Evolutionary conservation across 768 basidiomycete species (phyloP), one percentile per base, ranked within the genome.

Genomic region (Termitomyces titanicus): DNA sequence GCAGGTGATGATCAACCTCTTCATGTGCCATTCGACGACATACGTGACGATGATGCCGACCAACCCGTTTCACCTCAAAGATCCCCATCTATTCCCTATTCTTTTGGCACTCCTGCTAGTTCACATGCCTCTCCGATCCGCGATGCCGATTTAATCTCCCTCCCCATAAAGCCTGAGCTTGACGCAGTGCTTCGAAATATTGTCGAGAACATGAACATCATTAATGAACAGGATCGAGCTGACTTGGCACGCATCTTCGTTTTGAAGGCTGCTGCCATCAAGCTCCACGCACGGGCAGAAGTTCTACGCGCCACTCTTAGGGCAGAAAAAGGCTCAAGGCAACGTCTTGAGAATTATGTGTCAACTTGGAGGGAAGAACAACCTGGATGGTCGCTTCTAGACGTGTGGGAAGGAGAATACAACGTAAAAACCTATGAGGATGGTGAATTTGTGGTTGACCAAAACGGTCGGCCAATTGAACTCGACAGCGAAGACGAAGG

Each of bases 21-120:
- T n/a, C 39, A 15, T 18, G 39, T 40, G 7, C n/a, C 39, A 17
- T 17, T 8, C 8, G n/a, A 40, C 13, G 43, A 24, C 25, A 27
- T 27, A 15, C 43, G 10, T 33, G 27, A 34, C 12, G 17, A 47
- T 47, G 46, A 3, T 5, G 17, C 33, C 46, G 17, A 45, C 10
- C 13, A 27, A 3, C 27, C 39, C 22, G 44, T 7, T 47, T 8
- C 22, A 20, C 42, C 5, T 2, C 15, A 34, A 11, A 35, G 34
- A 45, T 45, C 33, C 5, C 33, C 44, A n/a, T 37, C 51, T 37
- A 25, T 35, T 15, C 39, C 43, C 5, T 53, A 53, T 22, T 35
- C 57, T 3, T 55, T 58, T 39, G 54, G 52, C 18, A 64, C 63
- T 9, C 63, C 63, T 6, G 60, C 56, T 20, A 66, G 65, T 53